Evolutionary conservation across 2,329 filamentous ascomycete species (phyloP).

Genomic region (Cladosporium phlei): DNA sequence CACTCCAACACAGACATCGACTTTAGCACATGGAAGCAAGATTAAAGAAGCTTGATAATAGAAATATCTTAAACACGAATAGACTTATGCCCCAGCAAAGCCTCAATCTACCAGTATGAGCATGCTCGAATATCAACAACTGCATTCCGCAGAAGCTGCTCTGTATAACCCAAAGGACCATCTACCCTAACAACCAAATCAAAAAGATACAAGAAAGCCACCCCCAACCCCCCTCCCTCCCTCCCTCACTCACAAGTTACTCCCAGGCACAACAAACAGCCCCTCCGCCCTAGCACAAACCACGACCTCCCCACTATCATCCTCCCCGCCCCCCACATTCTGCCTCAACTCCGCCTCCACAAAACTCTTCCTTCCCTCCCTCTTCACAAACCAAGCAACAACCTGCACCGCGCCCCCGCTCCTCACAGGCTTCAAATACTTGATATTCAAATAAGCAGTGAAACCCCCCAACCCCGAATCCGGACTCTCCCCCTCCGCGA

Average conservation of each 20-base stretch:
- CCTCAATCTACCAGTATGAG: too few species aligned
- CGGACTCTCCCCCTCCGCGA: slow-evolving; percentile 22
- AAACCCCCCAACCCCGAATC: slow-evolving; percentile 31
- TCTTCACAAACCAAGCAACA: slow-evolving; percentile 37
- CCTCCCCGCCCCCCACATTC: slow-evolving; percentile 18
- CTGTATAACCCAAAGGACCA: too few species aligned
- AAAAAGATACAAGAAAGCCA: too few species aligned
- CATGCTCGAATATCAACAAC: too few species aligned
- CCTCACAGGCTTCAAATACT: slow-evolving; percentile 49
- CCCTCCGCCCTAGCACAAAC: slow-evolving; percentile 50
- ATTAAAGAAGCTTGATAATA: too few species aligned
- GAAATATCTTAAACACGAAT: too few species aligned
- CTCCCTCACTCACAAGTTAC: slow-evolving; percentile 15
- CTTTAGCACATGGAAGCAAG: too few species aligned
- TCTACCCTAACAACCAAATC: too few species aligned
- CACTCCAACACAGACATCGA: too few species aligned
- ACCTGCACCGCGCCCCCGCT: slow-evolving; percentile 49
- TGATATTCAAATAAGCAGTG: slow-evolving; percentile 54
- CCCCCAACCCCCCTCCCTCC: not conserved
- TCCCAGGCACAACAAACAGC: slow-evolving; percentile 44
- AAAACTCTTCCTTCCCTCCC: slow-evolving; percentile 53
- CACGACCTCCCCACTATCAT: slow-evolving; percentile 43
- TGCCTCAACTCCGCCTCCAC: slow-evolving; percentile 44
- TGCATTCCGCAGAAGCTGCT: too few species aligned
- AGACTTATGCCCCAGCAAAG: too few species aligned